Base-by-base conservation (phyloP, 345 rosid genomes). In the Camelina hispida region DNA sequence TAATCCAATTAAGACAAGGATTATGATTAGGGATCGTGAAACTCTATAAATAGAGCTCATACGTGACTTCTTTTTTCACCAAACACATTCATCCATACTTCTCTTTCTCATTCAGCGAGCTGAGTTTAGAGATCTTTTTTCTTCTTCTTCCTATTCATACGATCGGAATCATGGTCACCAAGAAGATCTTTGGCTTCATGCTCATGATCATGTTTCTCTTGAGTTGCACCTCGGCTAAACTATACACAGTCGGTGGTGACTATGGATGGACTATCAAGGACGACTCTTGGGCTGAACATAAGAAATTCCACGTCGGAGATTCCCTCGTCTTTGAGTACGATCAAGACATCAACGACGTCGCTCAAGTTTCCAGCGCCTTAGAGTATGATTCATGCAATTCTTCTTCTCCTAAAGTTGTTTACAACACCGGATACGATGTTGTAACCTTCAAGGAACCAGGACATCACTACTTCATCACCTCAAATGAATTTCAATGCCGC, bases 331-430 rank as follows among this genome's bases (percentile, higher is more conserved):
- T 55, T 6, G 5, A 55, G 2, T 28, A 55, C 17, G 37, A 55
- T 7, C 11, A 1, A 17, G 28, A 28, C 18, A 5, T 25, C 17
- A 54, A 25, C 59, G 35, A 54, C 59, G 37, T 55, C 6, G 0
- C 60, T 55, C 60, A 55, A 14, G 37, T 55, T 9, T 55, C 37
- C 0, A 9, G 3, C 1, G 18, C 11, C 15, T 14, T 1, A 9
- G 5, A 55, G 37, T 55, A 55, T 5, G 0, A 0, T 17, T 14
- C 10, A n/a, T 55, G 60, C 34, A 1, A 55, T n/a, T 14, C 60
- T 28, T 55, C 60, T 55, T 14, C 60, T 55, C 60, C 60, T 28
- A 55, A 55, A 28, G 60, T 17, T 4, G 38, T 55, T 25, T 55
- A 55, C 38, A 55, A 55, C 18, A 55, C 60, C 3, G 60, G 60